Percentiles rank a stretch among this genome's conserved stretches.
These are phyloP conservation scores for Limnomonas spitsbergensis DNA, from an alignment of 139 green algal genomes.

Conservation along the genomic window DNA sequence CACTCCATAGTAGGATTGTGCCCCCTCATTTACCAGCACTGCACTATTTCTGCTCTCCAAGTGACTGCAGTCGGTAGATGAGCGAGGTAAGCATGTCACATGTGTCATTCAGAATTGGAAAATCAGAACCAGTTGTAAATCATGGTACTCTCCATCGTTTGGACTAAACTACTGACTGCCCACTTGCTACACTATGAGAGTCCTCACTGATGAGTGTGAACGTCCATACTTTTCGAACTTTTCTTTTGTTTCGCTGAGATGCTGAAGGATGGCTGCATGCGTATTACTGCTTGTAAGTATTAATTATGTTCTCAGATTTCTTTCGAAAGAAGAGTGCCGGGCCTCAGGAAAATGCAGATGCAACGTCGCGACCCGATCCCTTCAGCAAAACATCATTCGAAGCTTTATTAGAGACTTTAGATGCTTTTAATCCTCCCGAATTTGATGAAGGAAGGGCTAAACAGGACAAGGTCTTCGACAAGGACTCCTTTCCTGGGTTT, in stretches of 20 bases:
- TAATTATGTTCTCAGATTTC: background rate
- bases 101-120: too few relatives aligned
- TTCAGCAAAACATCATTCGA: background rate
- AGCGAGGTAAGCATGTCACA: too few relatives aligned
- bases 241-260: too few relatives aligned
- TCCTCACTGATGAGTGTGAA: too few relatives aligned
- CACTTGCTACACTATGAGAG: too few relatives aligned
- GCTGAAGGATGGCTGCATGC: background rate
- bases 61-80: too few relatives aligned
- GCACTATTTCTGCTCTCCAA: too few relatives aligned
- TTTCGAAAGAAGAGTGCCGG: background rate
- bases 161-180: too few relatives aligned
- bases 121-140: too few relatives aligned
- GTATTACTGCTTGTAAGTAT: background rate
- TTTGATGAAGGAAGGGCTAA: background rate
- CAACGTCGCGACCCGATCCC: background rate
- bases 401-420: background rate
- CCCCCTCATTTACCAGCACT: too few relatives aligned
- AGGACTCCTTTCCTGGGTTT: background rate
- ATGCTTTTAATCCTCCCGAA: background rate
- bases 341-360: background rate
- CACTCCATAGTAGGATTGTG: too few relatives aligned
- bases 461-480: background rate
- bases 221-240: background rate
- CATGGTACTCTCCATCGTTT: too few relatives aligned